phyloP scores from a whole-genome alignment of 306 rosid species.

The Dalbergia oliveri region DNA sequence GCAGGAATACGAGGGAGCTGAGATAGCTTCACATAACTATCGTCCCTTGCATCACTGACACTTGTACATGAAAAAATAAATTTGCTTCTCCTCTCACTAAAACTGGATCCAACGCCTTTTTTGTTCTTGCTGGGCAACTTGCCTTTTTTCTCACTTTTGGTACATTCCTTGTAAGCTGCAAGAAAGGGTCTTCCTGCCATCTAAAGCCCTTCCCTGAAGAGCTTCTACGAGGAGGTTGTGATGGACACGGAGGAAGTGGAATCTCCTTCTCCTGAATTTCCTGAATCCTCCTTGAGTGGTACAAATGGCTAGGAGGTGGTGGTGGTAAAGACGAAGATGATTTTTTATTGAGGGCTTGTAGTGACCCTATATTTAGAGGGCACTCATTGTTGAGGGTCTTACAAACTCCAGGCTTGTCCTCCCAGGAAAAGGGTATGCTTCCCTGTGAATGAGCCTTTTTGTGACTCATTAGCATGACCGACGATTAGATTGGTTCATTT shows the following conservation, averaged over 20 bases:
- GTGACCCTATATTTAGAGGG: slow-evolving; percentile 36
- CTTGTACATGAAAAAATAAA: slow-evolving; percentile 69
- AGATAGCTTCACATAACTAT: slow-evolving; percentile 54
- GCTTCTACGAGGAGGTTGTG: slow-evolving; percentile 59
- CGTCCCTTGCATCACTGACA: slow-evolving; percentile 59
- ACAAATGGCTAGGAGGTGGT: slow-evolving; percentile 21
- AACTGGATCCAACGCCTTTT: slow-evolving; percentile 46
- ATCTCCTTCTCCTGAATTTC: slow-evolving; percentile 52
- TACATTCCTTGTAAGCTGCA: slow-evolving; percentile 77
- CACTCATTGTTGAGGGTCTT: slow-evolving; percentile 53
- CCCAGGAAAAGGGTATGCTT: slow-evolving; percentile 94
- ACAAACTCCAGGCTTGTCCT: slow-evolving; percentile 80
- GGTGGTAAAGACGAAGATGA: slow-evolving; percentile 27
- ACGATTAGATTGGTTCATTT: neutral
- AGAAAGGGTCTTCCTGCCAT: slow-evolving; percentile 82
- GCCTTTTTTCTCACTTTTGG: slow-evolving; percentile 55
- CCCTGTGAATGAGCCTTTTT: slow-evolving; percentile 74
- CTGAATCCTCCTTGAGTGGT: neutral
- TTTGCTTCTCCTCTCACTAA: slow-evolving; percentile 49
- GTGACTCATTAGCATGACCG: slow-evolving; percentile 58
- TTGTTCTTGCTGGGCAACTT: slow-evolving; percentile 45
- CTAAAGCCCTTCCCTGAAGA: slow-evolving; percentile 61
- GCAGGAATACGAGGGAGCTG: slow-evolving; percentile 61
- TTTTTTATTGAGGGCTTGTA: slow-evolving; percentile 26
- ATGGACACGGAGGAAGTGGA: slow-evolving; percentile 76